Evolutionary conservation across 495 filamentous ascomycete species (phyloP).

Genomic region (Lophiostoma macrostomum): DNA sequence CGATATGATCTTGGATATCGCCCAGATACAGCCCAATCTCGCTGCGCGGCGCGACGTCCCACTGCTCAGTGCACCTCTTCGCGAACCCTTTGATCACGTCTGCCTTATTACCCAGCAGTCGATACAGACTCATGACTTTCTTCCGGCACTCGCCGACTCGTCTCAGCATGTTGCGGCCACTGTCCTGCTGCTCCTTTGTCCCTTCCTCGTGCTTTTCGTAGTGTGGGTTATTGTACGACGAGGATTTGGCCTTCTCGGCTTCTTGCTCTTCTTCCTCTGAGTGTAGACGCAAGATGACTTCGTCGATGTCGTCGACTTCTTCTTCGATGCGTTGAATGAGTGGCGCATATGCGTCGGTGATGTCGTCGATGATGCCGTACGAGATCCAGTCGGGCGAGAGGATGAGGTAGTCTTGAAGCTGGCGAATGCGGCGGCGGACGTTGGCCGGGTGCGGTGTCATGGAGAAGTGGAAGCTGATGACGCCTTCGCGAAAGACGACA

Average conservation of each 20-base stretch:
- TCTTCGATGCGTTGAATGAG: constrained; percentile 74
- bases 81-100: constrained; percentile 99
- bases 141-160: constrained; percentile 91
- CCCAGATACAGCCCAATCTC: constrained; percentile 95
- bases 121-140: constrained; percentile 92
- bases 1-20: constrained; percentile 97
- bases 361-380: constrained; percentile 96
- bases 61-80: constrained; percentile 97
- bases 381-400: constrained; percentile 96
- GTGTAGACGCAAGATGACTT: constrained; percentile 62
- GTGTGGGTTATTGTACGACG: constrained; percentile 15
- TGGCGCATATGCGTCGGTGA: constrained; percentile 91
- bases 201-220: constrained; percentile 46
- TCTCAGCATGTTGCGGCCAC: constrained; percentile 78
- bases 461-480: constrained; percentile 93
- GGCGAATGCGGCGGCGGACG: constrained; percentile 86
- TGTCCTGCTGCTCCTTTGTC: constrained; percentile 44
- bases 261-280: constrained; percentile 42
- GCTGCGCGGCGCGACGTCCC: constrained; percentile 90
- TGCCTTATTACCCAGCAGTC: constrained; percentile 92
- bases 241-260: constrained; percentile 17
- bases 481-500: constrained; percentile 92
- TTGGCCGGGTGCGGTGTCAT: constrained; percentile 93
- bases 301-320: constrained; percentile 47
- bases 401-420: constrained; percentile 90